Conservation (phyloP, 495 filamentous ascomycete genomes). For the Tuber magnatum region DNA sequence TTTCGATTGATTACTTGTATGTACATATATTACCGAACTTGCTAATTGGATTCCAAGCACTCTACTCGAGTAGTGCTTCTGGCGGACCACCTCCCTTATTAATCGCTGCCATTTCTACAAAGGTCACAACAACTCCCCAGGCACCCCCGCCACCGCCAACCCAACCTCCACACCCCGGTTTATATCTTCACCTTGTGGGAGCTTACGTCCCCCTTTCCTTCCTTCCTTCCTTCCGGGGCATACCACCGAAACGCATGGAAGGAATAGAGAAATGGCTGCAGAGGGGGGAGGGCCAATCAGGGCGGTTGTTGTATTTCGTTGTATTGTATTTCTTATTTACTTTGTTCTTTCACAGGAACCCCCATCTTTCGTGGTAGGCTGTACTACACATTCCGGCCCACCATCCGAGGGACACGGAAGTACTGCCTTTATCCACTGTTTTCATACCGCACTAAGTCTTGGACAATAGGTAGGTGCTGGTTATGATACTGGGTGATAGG, state of each 20-base stretch:
- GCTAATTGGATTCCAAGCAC: not conserved
- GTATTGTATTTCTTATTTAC: not conserved
- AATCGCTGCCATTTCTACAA: no score
- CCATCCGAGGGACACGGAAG: not conserved
- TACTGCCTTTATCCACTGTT: not conserved
- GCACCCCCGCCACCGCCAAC: no score
- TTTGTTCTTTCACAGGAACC: no score
- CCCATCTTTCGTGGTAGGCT: not conserved
- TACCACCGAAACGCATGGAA: no score
- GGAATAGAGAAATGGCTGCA: not conserved
- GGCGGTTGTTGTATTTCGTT: not conserved
- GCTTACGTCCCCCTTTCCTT: no score
- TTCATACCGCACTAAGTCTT: not conserved
- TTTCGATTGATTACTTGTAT: not conserved
- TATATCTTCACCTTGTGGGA: no score
- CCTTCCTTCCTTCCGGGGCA: no score
- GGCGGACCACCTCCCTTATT: no score
- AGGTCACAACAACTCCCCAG: no score
- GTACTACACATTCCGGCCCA: not conserved
- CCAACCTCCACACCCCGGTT: no score
- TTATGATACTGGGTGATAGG: not conserved
- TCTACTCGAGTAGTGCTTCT: not conserved
- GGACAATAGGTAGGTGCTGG: not conserved
- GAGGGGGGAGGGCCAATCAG: not conserved
- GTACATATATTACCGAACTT: not conserved